phyloP scores from a whole-genome alignment of 371 early-diverging fungal species.

The Mucor piriformis region DNA sequence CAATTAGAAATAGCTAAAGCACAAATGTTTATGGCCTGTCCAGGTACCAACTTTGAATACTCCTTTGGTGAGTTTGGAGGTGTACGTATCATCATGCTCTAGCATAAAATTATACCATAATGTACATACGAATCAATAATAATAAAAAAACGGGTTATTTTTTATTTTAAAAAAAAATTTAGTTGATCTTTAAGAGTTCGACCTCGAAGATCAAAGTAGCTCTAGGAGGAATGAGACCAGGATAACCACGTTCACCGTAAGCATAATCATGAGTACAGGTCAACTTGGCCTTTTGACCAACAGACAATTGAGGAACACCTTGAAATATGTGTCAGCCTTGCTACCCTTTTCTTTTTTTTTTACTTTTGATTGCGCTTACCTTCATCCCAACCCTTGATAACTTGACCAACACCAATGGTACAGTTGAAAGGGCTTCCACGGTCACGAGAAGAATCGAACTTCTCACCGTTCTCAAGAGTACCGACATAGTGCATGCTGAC shows the following conservation, averaged over 20 bases:
- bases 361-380: constrained; percentile 30
- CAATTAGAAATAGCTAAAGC: constrained; percentile 46
- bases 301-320: constrained; percentile 86
- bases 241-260: constrained; percentile 71
- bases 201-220: constrained; percentile 83
- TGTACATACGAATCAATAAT: background rate
- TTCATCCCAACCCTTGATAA: constrained; percentile 86
- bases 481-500: constrained; percentile 79
- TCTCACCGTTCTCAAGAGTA: constrained; percentile 67
- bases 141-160: background rate
- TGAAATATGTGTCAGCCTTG: background rate
- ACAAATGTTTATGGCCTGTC: constrained; percentile 54
- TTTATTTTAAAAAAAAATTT: constrained; percentile 28
- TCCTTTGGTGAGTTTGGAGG: constrained; percentile 49
- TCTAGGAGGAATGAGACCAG: constrained; percentile 80
- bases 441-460: constrained; percentile 89
- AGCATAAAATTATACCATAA: background rate
- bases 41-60: constrained; percentile 39
- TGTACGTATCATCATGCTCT: constrained; percentile 53
- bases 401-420: constrained; percentile 89
- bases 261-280: constrained; percentile 77
- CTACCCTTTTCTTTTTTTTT: background rate
- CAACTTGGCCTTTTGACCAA: constrained; percentile 74
- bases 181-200: constrained; percentile 86
- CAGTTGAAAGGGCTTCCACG: constrained; percentile 79